phyloP scores from a whole-genome alignment of 345 rosid genomes.

The Salix exigua region DNA sequence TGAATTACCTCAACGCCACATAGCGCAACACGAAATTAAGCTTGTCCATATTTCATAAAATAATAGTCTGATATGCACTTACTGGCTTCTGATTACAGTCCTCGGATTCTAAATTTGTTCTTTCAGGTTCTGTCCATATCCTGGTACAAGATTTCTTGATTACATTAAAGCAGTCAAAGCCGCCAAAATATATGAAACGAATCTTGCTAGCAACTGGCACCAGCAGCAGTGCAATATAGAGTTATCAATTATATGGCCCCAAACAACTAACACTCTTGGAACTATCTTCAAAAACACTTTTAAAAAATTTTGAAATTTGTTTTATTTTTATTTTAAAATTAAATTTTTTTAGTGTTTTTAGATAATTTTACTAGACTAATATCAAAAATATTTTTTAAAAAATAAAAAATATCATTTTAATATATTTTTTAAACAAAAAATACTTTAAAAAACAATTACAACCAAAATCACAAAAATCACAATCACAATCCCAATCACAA shows the following conservation, averaged over 20 bases:
- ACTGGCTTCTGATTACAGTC: constrained; percentile 35
- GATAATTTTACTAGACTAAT: accelerated
- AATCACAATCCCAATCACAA: no score
- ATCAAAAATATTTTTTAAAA: no score
- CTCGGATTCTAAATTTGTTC: constrained; percentile 10
- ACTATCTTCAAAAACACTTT: no score
- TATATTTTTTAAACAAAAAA: no score
- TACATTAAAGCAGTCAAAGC: not conserved
- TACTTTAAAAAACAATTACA: no score
- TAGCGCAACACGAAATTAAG: not conserved
- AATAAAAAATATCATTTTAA: no score
- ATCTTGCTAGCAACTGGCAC: constrained; percentile 1
- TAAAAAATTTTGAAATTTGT: no score
- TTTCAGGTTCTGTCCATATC: constrained; percentile 42
- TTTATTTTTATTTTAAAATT: no score
- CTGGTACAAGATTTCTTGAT: constrained; percentile 24
- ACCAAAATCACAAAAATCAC: no score
- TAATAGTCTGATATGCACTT: constrained; percentile 18
- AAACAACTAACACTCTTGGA: not conserved
- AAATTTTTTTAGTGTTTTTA: no score
- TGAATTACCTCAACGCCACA: not conserved
- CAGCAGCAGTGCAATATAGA: not conserved
- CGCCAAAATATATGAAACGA: not conserved
- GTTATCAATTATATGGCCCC: not conserved
- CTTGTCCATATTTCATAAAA: not conserved